Base-by-base conservation (phyloP, 1,284 basidiomycete species). In the Inonotus hispidus region DNA sequence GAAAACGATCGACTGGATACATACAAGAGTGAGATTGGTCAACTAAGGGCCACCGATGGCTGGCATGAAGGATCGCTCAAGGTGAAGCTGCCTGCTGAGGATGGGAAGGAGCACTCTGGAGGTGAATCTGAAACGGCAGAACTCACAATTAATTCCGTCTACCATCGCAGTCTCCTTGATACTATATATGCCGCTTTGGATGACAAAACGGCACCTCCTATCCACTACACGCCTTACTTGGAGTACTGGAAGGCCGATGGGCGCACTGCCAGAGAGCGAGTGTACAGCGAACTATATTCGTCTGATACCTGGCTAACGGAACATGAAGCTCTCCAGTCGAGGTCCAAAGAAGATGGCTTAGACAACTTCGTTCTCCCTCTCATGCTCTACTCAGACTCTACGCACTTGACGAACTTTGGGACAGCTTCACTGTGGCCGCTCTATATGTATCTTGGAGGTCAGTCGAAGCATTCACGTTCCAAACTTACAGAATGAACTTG, bases 331-430 rank as follows among this genome's bases (percentile, higher is more conserved):
- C 13, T 75, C 5, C 64, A 67, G 35, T 19, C 46, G 8, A 37
- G 43, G 19, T 53, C 57, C 4, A 29, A 53, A 14, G 6, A 39
- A 0, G 41, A 3, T 60, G 67, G 1, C 64, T 75, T 32, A 4
- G 32, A 32, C 8, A 32, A 32, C 8, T 32, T 32, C 8, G 66
- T 66, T 1, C 64, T 62, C 0, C 53, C 76, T 2, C 72, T 74
- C 68, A 72, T 74, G 69, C 43, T 75, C 5, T 74, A 69, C 65
- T 77, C 74, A 0, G 74, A 77, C 60, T 65, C 68, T 2, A 75
- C 71, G 1, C 73, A 73, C 32, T 66, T 74, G 7, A 64, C 74
- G 13, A 65, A 65, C 23, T 76, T 75, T 64, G 71, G 73, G 0
- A 67, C 23, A 13, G 69, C 69, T 0, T 68, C 68, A 11, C 61